These are phyloP conservation scores for Neofusicoccum umdonicola DNA, from an alignment of 2,329 filamentous ascomycete species.

Conservation along the genomic window DNA sequence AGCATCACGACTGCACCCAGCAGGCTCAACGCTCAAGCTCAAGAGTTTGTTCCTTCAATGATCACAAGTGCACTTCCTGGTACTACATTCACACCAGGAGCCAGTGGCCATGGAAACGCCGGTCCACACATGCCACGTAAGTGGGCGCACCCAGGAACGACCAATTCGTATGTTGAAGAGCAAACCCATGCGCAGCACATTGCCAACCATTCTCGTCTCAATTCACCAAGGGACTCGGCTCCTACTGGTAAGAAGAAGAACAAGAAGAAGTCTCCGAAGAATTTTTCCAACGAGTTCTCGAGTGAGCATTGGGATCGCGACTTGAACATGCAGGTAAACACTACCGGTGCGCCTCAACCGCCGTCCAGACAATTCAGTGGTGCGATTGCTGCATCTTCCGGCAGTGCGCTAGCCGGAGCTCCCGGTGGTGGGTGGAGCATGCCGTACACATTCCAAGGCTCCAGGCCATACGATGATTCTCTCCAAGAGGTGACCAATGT, in stretches of 20 bases:
- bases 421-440: not conserved
- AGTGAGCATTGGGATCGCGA: not conserved
- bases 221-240: not conserved
- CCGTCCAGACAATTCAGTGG: not conserved
- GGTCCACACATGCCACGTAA: not conserved
- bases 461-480: not conserved
- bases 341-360: too few relatives aligned
- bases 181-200: not conserved
- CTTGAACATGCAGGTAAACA: too few relatives aligned
- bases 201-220: not conserved
- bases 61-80: not conserved
- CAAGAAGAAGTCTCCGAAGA: not conserved
- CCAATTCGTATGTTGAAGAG: not conserved
- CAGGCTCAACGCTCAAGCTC: conserved; percentile 9
- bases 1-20: not conserved
- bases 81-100: not conserved
- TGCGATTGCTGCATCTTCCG: not conserved
- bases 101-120: not conserved
- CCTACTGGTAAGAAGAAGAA: not conserved
- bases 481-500: not conserved
- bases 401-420: not conserved
- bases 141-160: not conserved
- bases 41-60: conserved; percentile 9
- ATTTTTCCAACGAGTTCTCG: not conserved
- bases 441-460: not conserved